A percentile compares a stretch with the other conserved stretches of the same genome.
These are phyloP conservation scores for Amanita thiersii DNA, from an alignment of 768 basidiomycete species.

Conservation along the genomic window DNA sequence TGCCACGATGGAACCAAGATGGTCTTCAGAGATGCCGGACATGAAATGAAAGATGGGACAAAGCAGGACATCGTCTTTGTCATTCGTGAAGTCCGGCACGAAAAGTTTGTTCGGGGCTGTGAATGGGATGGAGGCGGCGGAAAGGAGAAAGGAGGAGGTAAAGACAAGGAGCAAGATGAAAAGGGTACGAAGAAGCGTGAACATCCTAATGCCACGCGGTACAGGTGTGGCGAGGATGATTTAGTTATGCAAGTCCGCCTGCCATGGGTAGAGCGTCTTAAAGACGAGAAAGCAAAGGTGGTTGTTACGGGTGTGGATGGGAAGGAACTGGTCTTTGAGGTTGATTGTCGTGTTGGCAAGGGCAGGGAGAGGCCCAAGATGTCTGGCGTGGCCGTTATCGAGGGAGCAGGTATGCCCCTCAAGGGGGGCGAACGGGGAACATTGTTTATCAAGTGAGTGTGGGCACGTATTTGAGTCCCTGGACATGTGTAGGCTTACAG, in stretches of 20 bases:
- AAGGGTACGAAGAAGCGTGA: background rate
- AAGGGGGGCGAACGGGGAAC: slow-evolving; percentile 13
- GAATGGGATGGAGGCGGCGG: slow-evolving; percentile 5
- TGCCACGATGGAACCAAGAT: slow-evolving; percentile 48
- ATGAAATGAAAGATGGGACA: slow-evolving; percentile 47
- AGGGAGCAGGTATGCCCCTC: slow-evolving; percentile 7
- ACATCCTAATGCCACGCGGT: slow-evolving; percentile 24
- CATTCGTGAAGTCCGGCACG: slow-evolving; percentile 43
- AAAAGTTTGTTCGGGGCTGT: slow-evolving; percentile 16
- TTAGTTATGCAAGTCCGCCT: slow-evolving; percentile 42
- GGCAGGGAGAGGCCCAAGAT: slow-evolving; percentile 32
- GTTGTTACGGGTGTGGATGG: slow-evolving; percentile 46
- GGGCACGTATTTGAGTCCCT: background rate
- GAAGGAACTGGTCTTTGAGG: slow-evolving; percentile 33
- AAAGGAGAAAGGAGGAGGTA: background rate
- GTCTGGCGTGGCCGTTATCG: slow-evolving; percentile 33
- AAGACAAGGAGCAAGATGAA: background rate
- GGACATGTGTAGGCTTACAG: background rate
- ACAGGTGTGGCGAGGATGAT: slow-evolving; percentile 38
- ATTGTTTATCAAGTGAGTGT: slow-evolving; percentile 18
- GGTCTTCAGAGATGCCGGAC: slow-evolving; percentile 41
- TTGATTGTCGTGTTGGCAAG: slow-evolving; percentile 39
- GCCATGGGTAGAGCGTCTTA: slow-evolving; percentile 43
- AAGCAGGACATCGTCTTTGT: slow-evolving; percentile 56
- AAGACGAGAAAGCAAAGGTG: slow-evolving; percentile 34